These are phyloP conservation scores for Volutella citrinella DNA, from an alignment of 2,329 filamentous ascomycete genomes.

Conservation along the genomic window DNA sequence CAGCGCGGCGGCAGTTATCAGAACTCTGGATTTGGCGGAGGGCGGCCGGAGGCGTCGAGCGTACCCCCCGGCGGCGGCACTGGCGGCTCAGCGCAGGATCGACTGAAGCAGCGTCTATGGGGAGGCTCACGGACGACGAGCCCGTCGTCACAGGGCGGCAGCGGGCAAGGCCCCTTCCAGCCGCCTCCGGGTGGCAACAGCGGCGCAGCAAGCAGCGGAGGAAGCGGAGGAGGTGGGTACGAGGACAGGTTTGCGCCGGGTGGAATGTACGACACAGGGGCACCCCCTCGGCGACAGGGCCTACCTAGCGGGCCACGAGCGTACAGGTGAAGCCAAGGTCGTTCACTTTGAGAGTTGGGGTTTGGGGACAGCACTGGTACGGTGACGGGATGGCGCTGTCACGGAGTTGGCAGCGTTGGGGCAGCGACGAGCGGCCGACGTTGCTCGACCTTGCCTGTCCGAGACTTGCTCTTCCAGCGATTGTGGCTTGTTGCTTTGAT, in stretches of 20 bases:
- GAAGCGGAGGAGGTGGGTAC: slow-evolving; percentile 32
- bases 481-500: too few species aligned
- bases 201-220: slow-evolving; percentile 30
- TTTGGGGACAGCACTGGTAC: too few species aligned
- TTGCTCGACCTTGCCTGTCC: too few species aligned
- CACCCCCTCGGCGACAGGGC: slow-evolving; percentile 34
- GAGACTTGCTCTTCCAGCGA: too few species aligned
- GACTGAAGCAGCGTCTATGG: slow-evolving; percentile 77
- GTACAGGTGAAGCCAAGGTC: slow-evolving; percentile 30
- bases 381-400: too few species aligned
- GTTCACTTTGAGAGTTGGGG: too few species aligned
- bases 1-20: slow-evolving; percentile 66
- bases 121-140: slow-evolving; percentile 57
- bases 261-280: slow-evolving; percentile 41
- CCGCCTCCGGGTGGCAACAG: slow-evolving; percentile 32
- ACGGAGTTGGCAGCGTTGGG: too few species aligned
- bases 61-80: slow-evolving; percentile 29
- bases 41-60: slow-evolving; percentile 21
- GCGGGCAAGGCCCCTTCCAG: slow-evolving; percentile 43
- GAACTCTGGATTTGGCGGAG: slow-evolving; percentile 29
- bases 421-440: too few species aligned
- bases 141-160: slow-evolving; percentile 39
- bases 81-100: slow-evolving; percentile 68
- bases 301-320: slow-evolving; percentile 45
- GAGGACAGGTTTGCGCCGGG: slow-evolving; percentile 46